These are phyloP conservation scores for Geotrichum bryndzae DNA, from an alignment of 1,139 yeast species.

Conservation along the genomic window DNA sequence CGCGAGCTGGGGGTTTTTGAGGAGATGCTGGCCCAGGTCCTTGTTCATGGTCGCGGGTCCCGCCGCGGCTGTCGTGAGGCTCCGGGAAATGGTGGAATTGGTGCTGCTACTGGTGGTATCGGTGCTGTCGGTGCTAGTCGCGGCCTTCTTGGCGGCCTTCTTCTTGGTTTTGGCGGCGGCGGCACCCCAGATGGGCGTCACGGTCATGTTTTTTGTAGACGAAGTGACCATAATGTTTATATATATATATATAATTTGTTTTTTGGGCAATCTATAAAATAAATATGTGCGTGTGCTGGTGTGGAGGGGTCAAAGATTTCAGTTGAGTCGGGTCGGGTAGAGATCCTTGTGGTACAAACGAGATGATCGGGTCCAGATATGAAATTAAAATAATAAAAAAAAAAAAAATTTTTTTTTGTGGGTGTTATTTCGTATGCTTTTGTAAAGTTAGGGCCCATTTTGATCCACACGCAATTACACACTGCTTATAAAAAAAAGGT, in stretches of 20 bases:
- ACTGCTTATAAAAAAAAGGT: no score
- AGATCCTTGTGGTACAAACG: no score
- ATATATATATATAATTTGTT: background rate
- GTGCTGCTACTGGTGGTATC: background rate
- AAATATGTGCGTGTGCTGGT: no score
- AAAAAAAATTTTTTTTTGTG: no score
- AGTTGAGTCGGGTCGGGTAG: no score
- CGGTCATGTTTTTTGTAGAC: background rate
- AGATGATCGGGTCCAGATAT: background rate
- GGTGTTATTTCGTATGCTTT: background rate
- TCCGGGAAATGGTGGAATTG: slow-evolving; percentile 39
- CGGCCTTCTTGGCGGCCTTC: background rate
- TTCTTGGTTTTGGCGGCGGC: slow-evolving; percentile 3
- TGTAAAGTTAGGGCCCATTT: background rate
- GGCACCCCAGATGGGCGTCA: slow-evolving; percentile 12
- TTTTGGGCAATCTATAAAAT: background rate
- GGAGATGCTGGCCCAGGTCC: slow-evolving; percentile 91
- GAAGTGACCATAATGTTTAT: background rate
- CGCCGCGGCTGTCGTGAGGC: background rate
- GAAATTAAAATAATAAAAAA: no score
- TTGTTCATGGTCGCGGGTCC: slow-evolving; percentile 56
- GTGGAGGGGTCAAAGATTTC: no score
- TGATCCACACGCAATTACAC: no score
- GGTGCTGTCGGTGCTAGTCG: background rate
- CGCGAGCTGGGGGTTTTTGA: slow-evolving; percentile 91